These are phyloP conservation scores for Rosa multiflora DNA, from an alignment of 306 rosid genomes.

Conservation along the genomic window DNA sequence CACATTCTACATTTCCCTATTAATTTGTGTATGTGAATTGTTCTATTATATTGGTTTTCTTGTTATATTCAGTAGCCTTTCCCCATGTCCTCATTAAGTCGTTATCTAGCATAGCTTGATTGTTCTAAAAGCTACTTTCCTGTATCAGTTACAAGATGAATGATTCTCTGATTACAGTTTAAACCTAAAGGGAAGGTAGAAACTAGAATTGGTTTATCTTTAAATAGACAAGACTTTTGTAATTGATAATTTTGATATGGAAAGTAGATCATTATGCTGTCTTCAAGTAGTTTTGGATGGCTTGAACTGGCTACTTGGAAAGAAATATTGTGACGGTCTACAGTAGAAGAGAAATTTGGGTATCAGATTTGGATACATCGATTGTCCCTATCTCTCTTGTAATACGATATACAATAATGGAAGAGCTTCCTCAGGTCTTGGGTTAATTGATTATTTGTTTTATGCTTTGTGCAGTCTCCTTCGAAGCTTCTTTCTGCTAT, in stretches of 20 bases:
- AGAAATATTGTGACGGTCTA: background rate
- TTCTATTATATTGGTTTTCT: background rate
- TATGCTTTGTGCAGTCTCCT: constrained; percentile 48
- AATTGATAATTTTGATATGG: background rate
- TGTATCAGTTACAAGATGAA: background rate
- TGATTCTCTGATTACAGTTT: background rate
- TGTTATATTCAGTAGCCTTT: background rate
- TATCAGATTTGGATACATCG: background rate
- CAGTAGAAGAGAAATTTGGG: background rate
- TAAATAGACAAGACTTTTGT: background rate
- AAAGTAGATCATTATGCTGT: background rate
- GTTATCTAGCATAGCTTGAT: background rate
- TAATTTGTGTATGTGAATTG: background rate
- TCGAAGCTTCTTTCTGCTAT: constrained; percentile 66
- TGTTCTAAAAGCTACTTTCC: background rate
- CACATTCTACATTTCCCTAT: background rate
- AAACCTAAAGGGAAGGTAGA: background rate
- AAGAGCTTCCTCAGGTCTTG: background rate
- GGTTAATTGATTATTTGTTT: background rate
- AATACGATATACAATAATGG: background rate
- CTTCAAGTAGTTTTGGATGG: background rate
- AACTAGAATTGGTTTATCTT: background rate
- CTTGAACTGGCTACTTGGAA: background rate
- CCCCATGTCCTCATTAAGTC: background rate
- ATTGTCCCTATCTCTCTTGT: background rate